Percentiles rank a stretch among this genome's conserved stretches.
phyloP scores from a whole-genome alignment of 768 basidiomycete genomes.

The Lanmaoa pseudosensibilis region DNA sequence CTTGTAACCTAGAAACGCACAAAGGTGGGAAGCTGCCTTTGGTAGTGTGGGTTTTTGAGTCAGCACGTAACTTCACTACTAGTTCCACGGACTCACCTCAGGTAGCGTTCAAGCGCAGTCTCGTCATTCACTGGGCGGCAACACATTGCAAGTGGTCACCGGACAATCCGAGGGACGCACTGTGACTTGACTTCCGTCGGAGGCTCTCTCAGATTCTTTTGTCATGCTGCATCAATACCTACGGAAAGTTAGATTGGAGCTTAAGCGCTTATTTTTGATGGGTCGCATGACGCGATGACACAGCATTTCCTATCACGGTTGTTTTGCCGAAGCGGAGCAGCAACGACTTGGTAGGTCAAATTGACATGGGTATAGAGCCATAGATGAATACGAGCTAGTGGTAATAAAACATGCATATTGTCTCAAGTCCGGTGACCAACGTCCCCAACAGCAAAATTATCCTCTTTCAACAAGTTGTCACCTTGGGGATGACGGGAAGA shows the following conservation, averaged over 20 bases:
- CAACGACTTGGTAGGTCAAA: neutral
- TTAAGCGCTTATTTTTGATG: conserved; percentile 6
- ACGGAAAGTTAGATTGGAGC: no score
- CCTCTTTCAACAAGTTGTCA: conserved; percentile 9
- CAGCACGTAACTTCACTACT: no score
- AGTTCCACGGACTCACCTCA: conserved; percentile 6
- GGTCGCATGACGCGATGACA: conserved; percentile 1
- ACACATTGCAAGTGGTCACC: neutral
- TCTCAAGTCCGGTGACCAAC: conserved; percentile 3
- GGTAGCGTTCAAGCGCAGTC: neutral
- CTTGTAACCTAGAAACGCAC: conserved; percentile 16
- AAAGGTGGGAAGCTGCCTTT: conserved; percentile 8
- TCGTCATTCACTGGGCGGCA: neutral
- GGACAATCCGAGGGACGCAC: neutral
- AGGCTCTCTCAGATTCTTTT: neutral
- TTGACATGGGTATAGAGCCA: conserved; percentile 6
- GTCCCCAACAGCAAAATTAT: neutral
- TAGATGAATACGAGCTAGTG: conserved; percentile 1
- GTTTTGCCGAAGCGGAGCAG: neutral
- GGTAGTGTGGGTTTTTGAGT: neutral
- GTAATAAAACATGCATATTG: conserved; percentile 7
- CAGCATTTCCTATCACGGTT: neutral
- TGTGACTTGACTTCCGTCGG: neutral
- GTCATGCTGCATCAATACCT: neutral
- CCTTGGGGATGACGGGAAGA: conserved; percentile 8